These are phyloP conservation scores for Aegle marmelos DNA, from an alignment of 345 rosid genomes.

Conservation along the genomic window DNA sequence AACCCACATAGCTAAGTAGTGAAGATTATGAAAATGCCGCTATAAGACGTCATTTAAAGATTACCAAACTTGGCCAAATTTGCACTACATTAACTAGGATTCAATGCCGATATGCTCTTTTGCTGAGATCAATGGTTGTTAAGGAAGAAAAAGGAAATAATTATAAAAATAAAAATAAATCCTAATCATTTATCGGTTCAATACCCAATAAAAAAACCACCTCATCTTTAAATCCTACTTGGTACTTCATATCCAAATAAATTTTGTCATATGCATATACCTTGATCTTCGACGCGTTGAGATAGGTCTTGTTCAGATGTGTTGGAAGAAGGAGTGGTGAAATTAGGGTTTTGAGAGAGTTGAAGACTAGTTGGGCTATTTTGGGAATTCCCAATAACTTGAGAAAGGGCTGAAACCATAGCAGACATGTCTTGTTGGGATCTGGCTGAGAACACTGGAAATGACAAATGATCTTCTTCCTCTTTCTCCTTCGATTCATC, in stretches of 20 bases:
- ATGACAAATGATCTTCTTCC: conserved; percentile 37
- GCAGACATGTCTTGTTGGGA: conserved; percentile 68
- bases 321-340: not conserved
- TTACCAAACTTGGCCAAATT: no score
- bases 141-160: no score
- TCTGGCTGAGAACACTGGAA: conserved; percentile 59
- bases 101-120: no score
- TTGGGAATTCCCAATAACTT: conserved; percentile 52
- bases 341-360: conserved; percentile 1
- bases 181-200: no score
- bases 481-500: conserved; percentile 45
- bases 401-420: conserved; percentile 70
- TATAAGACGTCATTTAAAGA: no score
- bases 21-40: not conserved
- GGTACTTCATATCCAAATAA: no score
- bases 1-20: not conserved
- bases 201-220: no score
- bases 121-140: no score
- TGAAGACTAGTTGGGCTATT: conserved; percentile 22
- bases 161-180: no score
- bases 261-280: conserved; percentile 7
- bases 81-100: no score
- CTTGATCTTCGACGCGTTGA: conserved; percentile 31
- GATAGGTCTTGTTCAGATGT: conserved; percentile 8
- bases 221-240: no score